These are phyloP conservation scores for Colletotrichum sp. DNA, from an alignment of 2,329 filamentous ascomycete genomes.

Conservation along the genomic window DNA sequence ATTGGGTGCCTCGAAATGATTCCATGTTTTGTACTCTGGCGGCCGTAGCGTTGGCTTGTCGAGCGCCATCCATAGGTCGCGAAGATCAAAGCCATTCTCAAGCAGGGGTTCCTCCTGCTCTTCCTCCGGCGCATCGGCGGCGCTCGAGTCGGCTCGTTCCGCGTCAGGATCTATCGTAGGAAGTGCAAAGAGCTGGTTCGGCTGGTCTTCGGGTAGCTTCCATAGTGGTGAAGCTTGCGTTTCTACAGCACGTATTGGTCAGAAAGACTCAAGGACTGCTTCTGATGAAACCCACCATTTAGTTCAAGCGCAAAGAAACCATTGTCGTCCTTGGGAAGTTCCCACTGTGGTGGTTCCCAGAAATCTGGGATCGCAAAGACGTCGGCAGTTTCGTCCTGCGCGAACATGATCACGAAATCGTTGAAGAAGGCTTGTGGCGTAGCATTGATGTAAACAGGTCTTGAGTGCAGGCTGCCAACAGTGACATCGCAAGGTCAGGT, in stretches of 20 bases:
- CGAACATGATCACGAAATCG: conserved; percentile 35
- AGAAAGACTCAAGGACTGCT: not conserved
- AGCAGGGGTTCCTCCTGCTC: conserved; percentile 25
- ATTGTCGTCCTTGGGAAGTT: conserved; percentile 25
- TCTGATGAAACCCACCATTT: conserved; percentile 32
- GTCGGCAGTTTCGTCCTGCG: conserved; percentile 51
- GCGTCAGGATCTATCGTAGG: conserved; percentile 25
- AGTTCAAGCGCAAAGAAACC: conserved; percentile 50
- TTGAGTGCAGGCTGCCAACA: not conserved
- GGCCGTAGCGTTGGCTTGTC: conserved; percentile 32
- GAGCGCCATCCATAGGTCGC: conserved; percentile 54
- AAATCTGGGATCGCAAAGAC: conserved; percentile 70
- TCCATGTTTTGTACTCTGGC: conserved; percentile 69
- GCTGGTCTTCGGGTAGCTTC: conserved; percentile 9
- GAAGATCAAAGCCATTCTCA: not conserved
- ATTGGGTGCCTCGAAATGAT: conserved; percentile 60
- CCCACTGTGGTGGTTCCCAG: conserved; percentile 59
- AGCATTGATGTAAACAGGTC: not conserved
- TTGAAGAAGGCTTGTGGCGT: not conserved
- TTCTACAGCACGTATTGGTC: not conserved
- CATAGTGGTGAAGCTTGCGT: conserved; percentile 14
- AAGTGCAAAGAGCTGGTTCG: conserved; percentile 48
- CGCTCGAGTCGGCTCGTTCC: conserved; percentile 23
- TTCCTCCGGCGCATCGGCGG: not conserved
- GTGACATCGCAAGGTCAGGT: not conserved